A percentile compares a stretch with the other conserved stretches of the same genome.
Evolutionary conservation across 768 basidiomycete genomes (phyloP).

Genomic region (Boletus rufocinnamomeus): DNA sequence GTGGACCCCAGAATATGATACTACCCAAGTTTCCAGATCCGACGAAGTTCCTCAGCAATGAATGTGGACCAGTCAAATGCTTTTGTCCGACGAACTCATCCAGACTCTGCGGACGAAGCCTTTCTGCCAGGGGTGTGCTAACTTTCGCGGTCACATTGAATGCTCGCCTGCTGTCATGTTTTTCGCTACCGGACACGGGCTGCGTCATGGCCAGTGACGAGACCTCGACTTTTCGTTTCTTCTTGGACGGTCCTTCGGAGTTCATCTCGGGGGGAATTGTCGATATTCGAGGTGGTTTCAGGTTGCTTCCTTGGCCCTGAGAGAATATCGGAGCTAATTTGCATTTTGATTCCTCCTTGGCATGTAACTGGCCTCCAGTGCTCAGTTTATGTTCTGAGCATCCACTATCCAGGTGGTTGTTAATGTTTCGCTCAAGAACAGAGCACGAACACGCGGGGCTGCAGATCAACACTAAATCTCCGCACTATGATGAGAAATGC

Average conservation of each 20-base stretch:
- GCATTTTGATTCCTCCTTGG: slow-evolving; percentile 19
- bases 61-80: slow-evolving; percentile 59
- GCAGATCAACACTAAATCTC: background rate
- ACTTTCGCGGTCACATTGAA: slow-evolving; percentile 24
- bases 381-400: slow-evolving; percentile 35
- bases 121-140: slow-evolving; percentile 67
- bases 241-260: slow-evolving; percentile 20
- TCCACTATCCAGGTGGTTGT: slow-evolving; percentile 51
- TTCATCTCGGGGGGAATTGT: slow-evolving; percentile 10
- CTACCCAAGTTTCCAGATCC: slow-evolving; percentile 56
- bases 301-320: slow-evolving; percentile 19
- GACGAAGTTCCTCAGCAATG: slow-evolving; percentile 55
- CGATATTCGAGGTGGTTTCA: slow-evolving; percentile 13
- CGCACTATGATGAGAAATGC: background rate
- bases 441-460: slow-evolving; percentile 52
- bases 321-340: slow-evolving; percentile 48
- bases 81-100: slow-evolving; percentile 73
- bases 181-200: slow-evolving; percentile 14
- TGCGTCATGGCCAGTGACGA: slow-evolving; percentile 10
- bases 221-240: slow-evolving; percentile 34
- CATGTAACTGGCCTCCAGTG: background rate
- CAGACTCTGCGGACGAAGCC: slow-evolving; percentile 62
- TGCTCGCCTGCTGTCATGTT: slow-evolving; percentile 27
- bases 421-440: slow-evolving; percentile 47
- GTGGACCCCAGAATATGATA: slow-evolving; percentile 75